These are phyloP conservation scores for Blastobotrys malaysiensis DNA, from an alignment of 1,139 yeast genomes.

Conservation along the genomic window DNA sequence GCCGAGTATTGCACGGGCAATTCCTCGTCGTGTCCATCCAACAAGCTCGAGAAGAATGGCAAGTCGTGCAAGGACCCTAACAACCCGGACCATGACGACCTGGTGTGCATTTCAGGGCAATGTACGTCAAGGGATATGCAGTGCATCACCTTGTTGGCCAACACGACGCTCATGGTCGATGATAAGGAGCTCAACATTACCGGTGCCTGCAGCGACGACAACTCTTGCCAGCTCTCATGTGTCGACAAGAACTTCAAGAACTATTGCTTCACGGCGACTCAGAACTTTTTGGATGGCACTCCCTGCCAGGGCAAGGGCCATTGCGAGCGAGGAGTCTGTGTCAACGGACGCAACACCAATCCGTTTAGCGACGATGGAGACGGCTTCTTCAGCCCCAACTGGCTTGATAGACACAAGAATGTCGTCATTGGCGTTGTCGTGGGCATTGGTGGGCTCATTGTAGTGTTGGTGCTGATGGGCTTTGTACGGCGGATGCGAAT, in stretches of 20 bases:
- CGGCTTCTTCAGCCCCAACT: slow-evolving; percentile 11
- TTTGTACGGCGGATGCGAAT: slow-evolving; percentile 9
- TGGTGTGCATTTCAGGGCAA: slow-evolving; percentile 35
- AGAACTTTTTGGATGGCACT: slow-evolving; percentile 37
- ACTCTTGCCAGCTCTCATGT: slow-evolving; percentile 32
- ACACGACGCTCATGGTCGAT: slow-evolving; percentile 23
- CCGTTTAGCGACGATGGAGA: slow-evolving; percentile 7
- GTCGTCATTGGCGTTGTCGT: slow-evolving; percentile 25
- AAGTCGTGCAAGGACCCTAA: slow-evolving; percentile 24
- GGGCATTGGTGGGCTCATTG: slow-evolving; percentile 25
- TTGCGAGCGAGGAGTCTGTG: slow-evolving; percentile 32
- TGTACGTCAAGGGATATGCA: slow-evolving; percentile 37
- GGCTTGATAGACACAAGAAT: slow-evolving; percentile 24
- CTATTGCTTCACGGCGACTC: slow-evolving; percentile 29
- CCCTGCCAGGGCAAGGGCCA: slow-evolving; percentile 33
- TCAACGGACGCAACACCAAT: slow-evolving; percentile 12
- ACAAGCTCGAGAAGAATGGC: slow-evolving; percentile 29
- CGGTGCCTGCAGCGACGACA: slow-evolving; percentile 30
- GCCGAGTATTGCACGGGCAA: slow-evolving; percentile 36
- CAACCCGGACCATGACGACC: slow-evolving; percentile 16
- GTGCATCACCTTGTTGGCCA: slow-evolving; percentile 30
- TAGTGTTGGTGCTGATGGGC: slow-evolving; percentile 14
- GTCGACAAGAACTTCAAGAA: slow-evolving; percentile 25
- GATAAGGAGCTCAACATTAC: slow-evolving; percentile 28
- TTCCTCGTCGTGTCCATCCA: slow-evolving; percentile 34